These are phyloP conservation scores for Coelastrella sp. DNA, from an alignment of 139 green algal species.

Conservation along the genomic window DNA sequence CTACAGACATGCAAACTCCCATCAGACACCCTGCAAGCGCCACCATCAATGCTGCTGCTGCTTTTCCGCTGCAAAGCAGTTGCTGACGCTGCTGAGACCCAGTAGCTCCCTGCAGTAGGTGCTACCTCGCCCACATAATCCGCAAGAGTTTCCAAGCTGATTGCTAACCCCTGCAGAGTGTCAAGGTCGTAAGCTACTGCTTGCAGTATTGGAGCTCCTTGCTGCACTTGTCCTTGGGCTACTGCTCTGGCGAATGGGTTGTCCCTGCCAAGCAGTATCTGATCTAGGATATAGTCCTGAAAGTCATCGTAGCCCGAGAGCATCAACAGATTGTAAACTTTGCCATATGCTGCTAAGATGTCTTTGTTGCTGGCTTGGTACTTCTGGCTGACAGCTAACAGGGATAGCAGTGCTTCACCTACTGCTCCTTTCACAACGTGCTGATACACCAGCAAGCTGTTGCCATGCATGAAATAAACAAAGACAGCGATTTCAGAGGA, in stretches of 20 bases:
- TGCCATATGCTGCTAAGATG: conserved; percentile 56
- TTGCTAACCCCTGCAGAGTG: conserved; percentile 56
- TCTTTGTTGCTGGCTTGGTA: conserved; percentile 69
- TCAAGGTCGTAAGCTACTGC: conserved; percentile 70
- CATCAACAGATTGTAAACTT: conserved; percentile 65
- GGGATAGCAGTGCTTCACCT: conserved; percentile 59
- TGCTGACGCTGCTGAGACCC: conserved; percentile 52
- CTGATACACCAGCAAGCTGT: conserved; percentile 55
- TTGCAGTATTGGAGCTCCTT: conserved; percentile 51
- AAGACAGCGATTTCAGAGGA: too few relatives aligned
- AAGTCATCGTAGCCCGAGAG: conserved; percentile 59
- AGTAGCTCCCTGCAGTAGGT: conserved; percentile 58
- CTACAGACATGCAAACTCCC: too few relatives aligned
- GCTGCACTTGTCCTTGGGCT: conserved; percentile 61
- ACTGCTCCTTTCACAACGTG: conserved; percentile 58
- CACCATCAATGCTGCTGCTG: too few relatives aligned
- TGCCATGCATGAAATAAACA: background rate
- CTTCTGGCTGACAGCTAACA: conserved; percentile 55
- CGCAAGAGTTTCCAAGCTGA: conserved; percentile 43
- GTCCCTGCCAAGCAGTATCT: conserved; percentile 57
- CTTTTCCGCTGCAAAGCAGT: conserved; percentile 12
- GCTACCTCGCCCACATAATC: conserved; percentile 60
- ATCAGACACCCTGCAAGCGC: too few relatives aligned
- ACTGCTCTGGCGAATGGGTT: conserved; percentile 67
- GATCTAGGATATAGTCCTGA: conserved; percentile 70